Evolutionary conservation across 129 eudicot species (phyloP), one percentile per base, ranked within the genome.

Genomic region (Tanacetum coccineum): DNA sequence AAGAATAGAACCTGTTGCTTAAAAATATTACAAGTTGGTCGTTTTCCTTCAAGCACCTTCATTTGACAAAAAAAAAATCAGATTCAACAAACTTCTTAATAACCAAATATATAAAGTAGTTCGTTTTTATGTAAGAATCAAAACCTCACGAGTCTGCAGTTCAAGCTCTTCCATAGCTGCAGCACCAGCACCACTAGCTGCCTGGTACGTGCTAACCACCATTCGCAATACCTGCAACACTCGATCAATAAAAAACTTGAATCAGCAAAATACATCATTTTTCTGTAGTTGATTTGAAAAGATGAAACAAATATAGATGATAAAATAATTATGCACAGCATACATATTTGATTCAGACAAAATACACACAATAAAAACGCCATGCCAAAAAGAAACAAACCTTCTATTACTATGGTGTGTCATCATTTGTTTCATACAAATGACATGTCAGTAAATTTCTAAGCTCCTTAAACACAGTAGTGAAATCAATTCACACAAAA

Each of bases 111-210:
- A 67, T 13, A 28, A 20, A 39, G 0, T 7, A 22, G 22, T 10
- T 0, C 10, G 21, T 36, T 14, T 26, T 3, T 21, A 52, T 26
- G 30, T 14, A 46, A 52, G 0, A 14, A 54, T 60, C 39, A 58
- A 59, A 66, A 94, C 96, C 97, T 94, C 99, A 73, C 99, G 96
- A 78, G 97, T 94, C 81, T 94, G 96, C 76, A 73, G 81, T 64
- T 82, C 92, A 65, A 94, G 99, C 84, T 94, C 99, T 74, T 89
- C 97, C 99, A 94, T 94, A 28, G 99, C 99, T 17, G 99, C 99
- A 53, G 99, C 99, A 75, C 99, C 99, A 55, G 99, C 97, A 57
- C 99, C 99, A 82, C 97, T 94, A 68, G 97, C 99, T 48, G 99
- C 97, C 81, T 94, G 99, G 71, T 89, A 94, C 55, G 99, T 94